Base-by-base conservation (phyloP, 1,139 yeast genomes). In the Wickerhamomyces sp. region DNA sequence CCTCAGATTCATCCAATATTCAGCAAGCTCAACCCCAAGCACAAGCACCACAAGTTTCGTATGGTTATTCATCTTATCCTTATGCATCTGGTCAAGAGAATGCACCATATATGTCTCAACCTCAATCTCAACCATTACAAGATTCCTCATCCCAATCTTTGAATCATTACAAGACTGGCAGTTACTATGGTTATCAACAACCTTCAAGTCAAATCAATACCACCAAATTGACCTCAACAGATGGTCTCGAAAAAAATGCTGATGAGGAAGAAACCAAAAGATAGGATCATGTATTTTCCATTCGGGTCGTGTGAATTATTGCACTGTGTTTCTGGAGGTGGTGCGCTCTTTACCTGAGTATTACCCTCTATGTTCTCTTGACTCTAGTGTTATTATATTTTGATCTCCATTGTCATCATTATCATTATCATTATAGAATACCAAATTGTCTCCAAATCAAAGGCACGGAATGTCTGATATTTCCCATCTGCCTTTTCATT, bases 31-130 rank as follows among this genome's bases (percentile, higher is more conserved):
- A 26, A 46, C 45, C 39, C 48, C 38, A 35, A 45, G 46, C 29
- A 34, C 47, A 26, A 41, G 50, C 14, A 27, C 47, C 39, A 40
- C 40, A 49, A 42, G 31, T 29, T 10, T 34, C 37, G 13, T 45
- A 45, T 9, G 41, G 37, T 13, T 13, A 34, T n/a, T 30, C 46
- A 11, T 44, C 36, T 14, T 31, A 36, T 11, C 36, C 36, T 15
- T 32, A 34, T 34, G n/a, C 43, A n/a, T 7, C 40, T 9, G 40
- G 39, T 10, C 47, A 42, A 34, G 15, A 43, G 1, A 30, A 33
- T 6, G 29, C 15, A 11, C 27, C 27, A 13, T 30, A 37, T 23
- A 26, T 18, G 8, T 31, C 37, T n/a, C 41, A 37, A 42, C 41
- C 31, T 29, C 31, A 29, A 29, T 29, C 46, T 45, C 48, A 31